Percentiles rank a stretch among this genome's conserved stretches.
These are phyloP conservation scores for Paraconiothyrium brasiliense DNA, from an alignment of 2,329 filamentous ascomycete species.

Conservation along the genomic window DNA sequence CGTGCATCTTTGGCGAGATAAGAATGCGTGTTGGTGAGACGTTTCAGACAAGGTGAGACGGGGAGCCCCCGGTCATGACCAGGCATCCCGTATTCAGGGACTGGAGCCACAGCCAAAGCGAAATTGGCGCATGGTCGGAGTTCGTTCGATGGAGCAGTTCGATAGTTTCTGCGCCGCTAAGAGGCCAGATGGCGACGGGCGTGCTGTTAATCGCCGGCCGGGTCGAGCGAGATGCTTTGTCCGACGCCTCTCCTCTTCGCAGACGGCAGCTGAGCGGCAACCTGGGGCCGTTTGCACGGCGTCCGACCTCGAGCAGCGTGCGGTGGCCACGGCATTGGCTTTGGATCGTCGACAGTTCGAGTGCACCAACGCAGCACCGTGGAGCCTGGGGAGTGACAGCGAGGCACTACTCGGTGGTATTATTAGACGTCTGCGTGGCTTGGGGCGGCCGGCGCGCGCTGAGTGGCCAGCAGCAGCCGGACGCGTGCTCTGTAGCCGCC, in stretches of 20 bases:
- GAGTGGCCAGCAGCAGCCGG: neutral
- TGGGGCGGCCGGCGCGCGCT: neutral
- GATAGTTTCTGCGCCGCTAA: constrained; percentile 12
- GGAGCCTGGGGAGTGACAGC: constrained; percentile 6
- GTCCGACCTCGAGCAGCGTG: neutral
- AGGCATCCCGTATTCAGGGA: constrained; percentile 8
- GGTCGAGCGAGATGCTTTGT: neutral
- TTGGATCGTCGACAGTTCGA: neutral
- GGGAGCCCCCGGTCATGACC: constrained; percentile 1
- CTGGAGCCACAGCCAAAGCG: neutral
- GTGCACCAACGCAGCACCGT: constrained; percentile 10
- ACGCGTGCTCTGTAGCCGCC: constrained; percentile 14
- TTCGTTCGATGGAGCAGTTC: constrained; percentile 9
- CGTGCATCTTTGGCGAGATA: constrained; percentile 11
- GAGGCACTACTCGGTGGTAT: constrained; percentile 10
- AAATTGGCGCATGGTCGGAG: constrained; percentile 12
- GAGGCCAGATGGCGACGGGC: neutral
- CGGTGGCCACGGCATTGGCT: neutral
- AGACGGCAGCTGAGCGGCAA: neutral
- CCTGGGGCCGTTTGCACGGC: constrained; percentile 4
- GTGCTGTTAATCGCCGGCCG: constrained; percentile 2
- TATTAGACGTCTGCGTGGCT: constrained; percentile 14
- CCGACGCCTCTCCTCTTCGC: neutral
- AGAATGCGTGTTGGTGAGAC: constrained; percentile 12
- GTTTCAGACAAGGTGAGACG: constrained; percentile 13